Evolutionary conservation across 2,329 filamentous ascomycete species (phyloP), one percentile per base, ranked within the genome.

Genomic region (Diaporthe sp.): DNA sequence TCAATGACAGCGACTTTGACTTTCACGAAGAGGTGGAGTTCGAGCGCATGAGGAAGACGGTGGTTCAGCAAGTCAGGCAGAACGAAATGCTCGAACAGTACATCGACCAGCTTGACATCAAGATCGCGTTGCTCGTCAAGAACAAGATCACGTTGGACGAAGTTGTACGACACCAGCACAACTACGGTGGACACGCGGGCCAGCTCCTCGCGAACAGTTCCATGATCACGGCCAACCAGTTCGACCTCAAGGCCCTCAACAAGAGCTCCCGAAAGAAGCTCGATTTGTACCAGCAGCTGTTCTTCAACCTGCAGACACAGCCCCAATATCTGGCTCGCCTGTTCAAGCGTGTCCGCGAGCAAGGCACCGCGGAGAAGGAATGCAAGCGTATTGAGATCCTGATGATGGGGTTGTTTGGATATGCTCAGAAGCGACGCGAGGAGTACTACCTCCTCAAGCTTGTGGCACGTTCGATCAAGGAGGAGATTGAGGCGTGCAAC

Each of bases 121-220:
- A 99, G 86, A 99, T 99, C 82, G 97, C 97, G 1, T 90, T 99
- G 4, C 89, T 99, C 25, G 97, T 99, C 80, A 98, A 98, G 89
- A 99, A 99, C 90, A 99, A 99, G 85, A 99, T 99, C 80, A 98
- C 97, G 0, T 89, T 99, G 5, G 97, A 99, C 81, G 97, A 99
- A 84, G 97, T 99, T 38, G 94, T 99, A 72, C 95, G 95, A 80
- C 97, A 98, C 82, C 97, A 99, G 81, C 96, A 94, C 86, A 97
- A 98, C 82, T 98, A 97, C 80, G 97, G 97, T 73, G 96, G 96
- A 2, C 94, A 97, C 80, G 92, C 96, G 30, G 93, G 95, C 77
- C 94, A 91, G 75, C 89, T 98, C 40, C 88, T 99, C 66, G 94
- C 94, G 74, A 98, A 97, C 84, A 93, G 92, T n/a, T 92, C 96